Evolutionary conservation across 495 filamentous ascomycete genomes (phyloP).

Genomic region (Xylaria intraflava): DNA sequence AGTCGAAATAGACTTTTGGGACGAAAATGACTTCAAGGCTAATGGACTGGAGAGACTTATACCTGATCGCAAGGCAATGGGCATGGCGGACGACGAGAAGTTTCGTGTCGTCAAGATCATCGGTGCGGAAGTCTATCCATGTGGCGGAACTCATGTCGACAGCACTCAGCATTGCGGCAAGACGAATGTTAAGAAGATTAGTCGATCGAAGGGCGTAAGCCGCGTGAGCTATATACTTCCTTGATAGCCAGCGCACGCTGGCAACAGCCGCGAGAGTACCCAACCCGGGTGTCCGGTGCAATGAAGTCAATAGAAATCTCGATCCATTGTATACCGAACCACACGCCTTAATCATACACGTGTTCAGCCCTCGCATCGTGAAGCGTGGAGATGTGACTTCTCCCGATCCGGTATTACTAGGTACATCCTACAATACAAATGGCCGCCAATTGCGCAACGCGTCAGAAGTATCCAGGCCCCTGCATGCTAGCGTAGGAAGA

Average conservation of each 20-base stretch:
- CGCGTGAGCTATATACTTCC: constrained; percentile 48
- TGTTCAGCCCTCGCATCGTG: not conserved
- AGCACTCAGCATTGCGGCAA: constrained; percentile 46
- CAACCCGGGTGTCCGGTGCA: not conserved
- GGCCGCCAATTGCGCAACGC: too few species aligned
- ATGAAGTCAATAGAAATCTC: not conserved
- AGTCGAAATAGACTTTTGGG: constrained; percentile 56
- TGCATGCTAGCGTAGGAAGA: not conserved
- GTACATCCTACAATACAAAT: too few species aligned
- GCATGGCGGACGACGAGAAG: constrained; percentile 39
- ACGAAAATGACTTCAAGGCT: constrained; percentile 42
- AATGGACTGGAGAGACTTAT: constrained; percentile 42
- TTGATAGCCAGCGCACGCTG: constrained; percentile 4
- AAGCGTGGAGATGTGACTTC: too few species aligned
- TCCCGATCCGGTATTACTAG: too few species aligned
- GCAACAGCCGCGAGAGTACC: not conserved
- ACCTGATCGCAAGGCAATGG: constrained; percentile 40
- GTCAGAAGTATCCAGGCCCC: too few species aligned
- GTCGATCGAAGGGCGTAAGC: constrained; percentile 49
- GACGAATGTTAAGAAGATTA: constrained; percentile 54
- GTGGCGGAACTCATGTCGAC: constrained; percentile 59
- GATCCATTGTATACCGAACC: not conserved
- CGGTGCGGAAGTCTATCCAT: constrained; percentile 55
- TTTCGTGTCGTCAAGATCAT: constrained; percentile 50
- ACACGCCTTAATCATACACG: not conserved